Conservation (phyloP, 2,329 filamentous ascomycete genomes). For the Domatiomyces globalis region DNA sequence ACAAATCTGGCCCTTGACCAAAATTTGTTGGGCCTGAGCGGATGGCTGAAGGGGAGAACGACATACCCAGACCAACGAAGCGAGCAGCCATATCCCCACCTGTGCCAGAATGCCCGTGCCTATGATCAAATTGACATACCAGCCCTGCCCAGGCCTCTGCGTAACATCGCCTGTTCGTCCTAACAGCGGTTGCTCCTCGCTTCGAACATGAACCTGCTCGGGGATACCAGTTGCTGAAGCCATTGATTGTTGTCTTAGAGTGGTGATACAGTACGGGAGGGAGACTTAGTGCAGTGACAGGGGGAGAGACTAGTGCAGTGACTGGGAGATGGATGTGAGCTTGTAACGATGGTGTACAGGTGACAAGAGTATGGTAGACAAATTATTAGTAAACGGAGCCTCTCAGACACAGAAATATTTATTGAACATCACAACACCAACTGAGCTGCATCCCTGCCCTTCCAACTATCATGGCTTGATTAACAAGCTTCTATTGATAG, state of each 20-base stretch:
- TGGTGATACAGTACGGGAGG: background rate
- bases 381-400: background rate
- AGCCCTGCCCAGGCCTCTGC: slow-evolving; percentile 49
- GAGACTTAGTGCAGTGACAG: background rate
- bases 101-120: slow-evolving; percentile 66
- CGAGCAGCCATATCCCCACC: slow-evolving; percentile 59
- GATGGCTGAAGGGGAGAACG: background rate
- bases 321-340: background rate
- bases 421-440: too few species aligned
- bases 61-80: slow-evolving; percentile 55
- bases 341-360: background rate
- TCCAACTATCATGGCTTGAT: background rate
- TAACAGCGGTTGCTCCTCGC: slow-evolving; percentile 56
- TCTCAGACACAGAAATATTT: too few species aligned
- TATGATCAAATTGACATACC: slow-evolving; percentile 58
- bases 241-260: slow-evolving; percentile 33
- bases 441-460: too few species aligned
- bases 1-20: background rate
- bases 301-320: slow-evolving; percentile 3
- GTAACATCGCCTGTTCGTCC: slow-evolving; percentile 58
- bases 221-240: slow-evolving; percentile 56
- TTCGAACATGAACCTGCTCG: slow-evolving; percentile 32
- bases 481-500: background rate
- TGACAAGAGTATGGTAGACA: too few species aligned
- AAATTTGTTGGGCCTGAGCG: background rate